A percentile compares a stretch with the other conserved stretches of the same genome.
Conservation (phyloP, 2,329 filamentous ascomycete genomes). For the Diaporthe ilicicola region DNA sequence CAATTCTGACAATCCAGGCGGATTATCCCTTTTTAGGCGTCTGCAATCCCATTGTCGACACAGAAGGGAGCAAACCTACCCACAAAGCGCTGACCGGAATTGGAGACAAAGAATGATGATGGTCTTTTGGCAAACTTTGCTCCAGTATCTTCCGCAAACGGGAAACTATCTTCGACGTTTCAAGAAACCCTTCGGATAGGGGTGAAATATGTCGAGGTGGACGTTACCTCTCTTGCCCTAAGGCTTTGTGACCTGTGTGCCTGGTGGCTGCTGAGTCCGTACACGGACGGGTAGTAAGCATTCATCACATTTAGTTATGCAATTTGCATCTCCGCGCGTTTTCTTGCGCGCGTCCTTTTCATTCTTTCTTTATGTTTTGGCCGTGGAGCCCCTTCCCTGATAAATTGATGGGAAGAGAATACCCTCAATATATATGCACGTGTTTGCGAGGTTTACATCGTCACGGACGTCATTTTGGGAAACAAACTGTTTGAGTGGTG, state of each 20-base stretch:
- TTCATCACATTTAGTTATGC: no score
- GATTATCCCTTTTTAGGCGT: background rate
- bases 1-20: background rate
- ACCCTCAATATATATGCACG: no score
- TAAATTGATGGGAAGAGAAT: background rate
- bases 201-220: background rate
- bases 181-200: background rate
- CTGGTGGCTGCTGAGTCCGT: no score
- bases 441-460: no score
- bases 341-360: no score
- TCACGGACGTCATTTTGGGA: no score
- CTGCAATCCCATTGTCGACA: background rate
- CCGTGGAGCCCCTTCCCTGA: background rate
- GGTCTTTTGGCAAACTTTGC: background rate
- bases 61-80: background rate
- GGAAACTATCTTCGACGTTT: background rate
- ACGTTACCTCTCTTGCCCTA: background rate
- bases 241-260: background rate
- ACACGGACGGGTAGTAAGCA: no score
- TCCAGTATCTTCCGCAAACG: background rate
- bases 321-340: no score
- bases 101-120: slow-evolving; percentile 1
- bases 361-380: no score
- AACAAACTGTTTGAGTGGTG: no score
- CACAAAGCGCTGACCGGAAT: slow-evolving; percentile 8